Base-by-base conservation (phyloP, 1,284 basidiomycete species). In the Crucibulum cyathiforme region DNA sequence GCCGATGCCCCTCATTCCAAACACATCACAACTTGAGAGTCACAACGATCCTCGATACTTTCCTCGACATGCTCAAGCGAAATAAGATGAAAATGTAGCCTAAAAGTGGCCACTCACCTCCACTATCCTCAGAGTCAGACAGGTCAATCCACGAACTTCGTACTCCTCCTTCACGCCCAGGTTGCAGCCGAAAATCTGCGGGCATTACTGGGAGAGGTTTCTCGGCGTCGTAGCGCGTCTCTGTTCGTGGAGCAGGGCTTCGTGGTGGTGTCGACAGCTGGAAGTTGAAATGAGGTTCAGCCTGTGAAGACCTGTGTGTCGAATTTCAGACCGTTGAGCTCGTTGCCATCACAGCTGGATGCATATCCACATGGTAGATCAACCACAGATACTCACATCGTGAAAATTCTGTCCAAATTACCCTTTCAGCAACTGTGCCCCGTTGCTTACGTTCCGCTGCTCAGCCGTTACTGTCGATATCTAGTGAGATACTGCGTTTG, bases 181-280 rank as follows among this genome's bases (percentile, higher is more conserved):
- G 24, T 59, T 43, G 43, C 53, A 24, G 45, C 36, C 57, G 53
- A 39, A 51, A 15, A 45, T 51, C 38, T 24, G 50, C 62, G 43
- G 71, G 74, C 69, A 72, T 72, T 39, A 68, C 63, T 43, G 72
- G 71, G 48, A 74, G 61, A 36, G 69, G 67, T 63, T 74, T 74
- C 58, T 74, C 67, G 47, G 46, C 48, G 48, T 52, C 45, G 37
- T 8, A n/a, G 36, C 8, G 31, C 17, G 35, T 10, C n/a, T 50
- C 53, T 54, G 58, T 47, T 41, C 37, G 54, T 36, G 57, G 49
- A 43, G 47, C 41, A n/a, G 41, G 50, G 8, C 46, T 50, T 17
- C 15, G 53, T 43, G 50, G 56, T 54, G 35, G 7, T 39, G 53
- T 48, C 49, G 13, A 36, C 37, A 50, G 35, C 37, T 57, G 39